phyloP scores from a whole-genome alignment of 257 asterid species.

The Ajuga chamaepitys region DNA sequence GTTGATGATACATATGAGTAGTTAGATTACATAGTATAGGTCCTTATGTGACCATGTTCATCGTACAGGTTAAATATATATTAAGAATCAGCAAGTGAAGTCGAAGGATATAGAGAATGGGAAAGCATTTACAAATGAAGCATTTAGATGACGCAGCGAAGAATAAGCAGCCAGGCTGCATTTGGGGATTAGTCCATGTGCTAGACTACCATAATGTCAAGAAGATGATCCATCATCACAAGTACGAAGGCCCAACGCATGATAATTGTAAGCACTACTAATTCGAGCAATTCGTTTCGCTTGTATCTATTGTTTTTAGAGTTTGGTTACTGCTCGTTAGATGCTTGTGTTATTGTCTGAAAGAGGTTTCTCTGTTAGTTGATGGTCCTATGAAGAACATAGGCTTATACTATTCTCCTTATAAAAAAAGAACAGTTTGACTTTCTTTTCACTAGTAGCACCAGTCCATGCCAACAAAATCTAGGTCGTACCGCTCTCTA shows the following conservation, averaged over 20 bases:
- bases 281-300: background rate
- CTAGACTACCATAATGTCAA: slow-evolving; percentile 40
- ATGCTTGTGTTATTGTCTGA: background rate
- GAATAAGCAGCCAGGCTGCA: slow-evolving; percentile 40
- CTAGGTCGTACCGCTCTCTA: too few relatives aligned
- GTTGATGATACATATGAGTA: too few relatives aligned
- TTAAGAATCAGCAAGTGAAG: background rate
- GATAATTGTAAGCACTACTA: slow-evolving; percentile 17
- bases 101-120: slow-evolving; percentile 29
- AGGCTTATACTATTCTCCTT: background rate
- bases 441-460: too few relatives aligned
- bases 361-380: background rate
- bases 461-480: too few relatives aligned
- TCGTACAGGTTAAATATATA: slow-evolving; percentile 8
- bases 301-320: background rate
- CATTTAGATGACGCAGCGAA: slow-evolving; percentile 21
- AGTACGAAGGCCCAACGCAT: slow-evolving; percentile 17
- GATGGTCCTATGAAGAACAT: background rate
- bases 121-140: slow-evolving; percentile 33
- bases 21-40: background rate
- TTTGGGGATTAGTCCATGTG: slow-evolving; percentile 56
- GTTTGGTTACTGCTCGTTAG: background rate
- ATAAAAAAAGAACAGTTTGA: too few relatives aligned
- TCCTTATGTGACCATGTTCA: background rate
- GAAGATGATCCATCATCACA: slow-evolving; percentile 31